Base-by-base conservation (phyloP, 2,329 filamentous ascomycete genomes). In the Phyllachora maydis region DNA sequence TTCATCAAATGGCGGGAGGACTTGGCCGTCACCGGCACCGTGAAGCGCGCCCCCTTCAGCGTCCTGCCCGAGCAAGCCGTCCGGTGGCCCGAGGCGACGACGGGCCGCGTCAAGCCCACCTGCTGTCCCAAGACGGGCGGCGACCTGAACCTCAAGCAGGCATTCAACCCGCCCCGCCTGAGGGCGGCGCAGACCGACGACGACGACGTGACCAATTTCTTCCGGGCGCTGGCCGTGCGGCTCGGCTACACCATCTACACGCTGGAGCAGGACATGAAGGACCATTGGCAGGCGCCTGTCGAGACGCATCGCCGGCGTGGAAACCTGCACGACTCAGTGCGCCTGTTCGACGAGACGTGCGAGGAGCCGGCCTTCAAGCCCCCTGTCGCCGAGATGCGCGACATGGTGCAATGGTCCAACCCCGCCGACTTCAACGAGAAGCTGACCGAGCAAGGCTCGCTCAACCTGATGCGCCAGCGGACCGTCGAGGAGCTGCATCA, bases 401-500 rank as follows among this genome's bases (percentile, higher is more conserved):
- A 45, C 16, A 34, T 54, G 10, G 32, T 53, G 8, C 26, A 31
- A 6, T 35, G 37, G 14, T 43, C 42, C 10, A 41, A 50, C 11
- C 41, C 46, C 2, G 28, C 32, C 16, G 22, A 24, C 11, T 30
- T 32, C 16, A 24, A 35, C 8, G 28, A 30, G 4, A 18, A 24
- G 6, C 19, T 33, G 21, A 31, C 27, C 2, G 27, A 32, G 2
- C 23, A 30, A 2, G 20, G 31, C 3, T 35, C 41, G 6, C 37
- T 39, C 19, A 23, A 33, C 1, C 18, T 45, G 2, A 38, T 59
- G 19, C 42, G 50, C 17, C 36, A 40, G 21, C 42, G 40, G 1
- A 40, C 63, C 21, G 41, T 61, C 11, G 36, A 46, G 4, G 56
- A 64, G 39, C 41, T 47, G 12, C 41, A 47, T 19, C 37, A 43